Base-by-base conservation (phyloP, 169 alveolate genomes). In the Plasmodium knowlesi region DNA sequence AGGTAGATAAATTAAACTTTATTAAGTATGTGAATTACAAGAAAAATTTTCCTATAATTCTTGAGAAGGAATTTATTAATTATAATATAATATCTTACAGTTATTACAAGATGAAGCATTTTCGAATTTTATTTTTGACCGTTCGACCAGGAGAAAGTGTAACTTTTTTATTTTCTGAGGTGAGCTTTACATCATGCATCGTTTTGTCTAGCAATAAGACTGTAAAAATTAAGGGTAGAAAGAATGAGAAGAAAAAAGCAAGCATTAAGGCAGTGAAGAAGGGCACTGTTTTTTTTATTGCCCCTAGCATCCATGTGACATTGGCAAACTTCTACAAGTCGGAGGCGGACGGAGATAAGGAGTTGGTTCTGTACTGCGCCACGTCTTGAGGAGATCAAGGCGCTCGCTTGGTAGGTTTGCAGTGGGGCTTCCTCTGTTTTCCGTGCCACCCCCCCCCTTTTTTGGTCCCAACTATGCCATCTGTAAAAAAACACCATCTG, bases 1-100 rank as follows among this genome's bases (percentile, higher is more conserved):
- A 93, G 43, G 98, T 96, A 76, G 99, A 99, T 74, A 86, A 86
- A 70, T 5, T 86, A 12, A 86, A 86, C 30, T 86, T 86, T 86
- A 86, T 86, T 3, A 86, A 86, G 37, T 86, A 86, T 86, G 86
- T 86, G 9, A 86, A 86, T 86, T 86, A 86, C 37, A 86, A 76
- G 50, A 86, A 37, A 5, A 86, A 86, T 5, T 78, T 50, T 57
- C 93, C 93, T 5, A 53, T 86, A 2, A 86, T 86, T 32, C 67
- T 86, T 22, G 93, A 86, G 43, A 86, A 86, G 19, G 93, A 86
- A 86, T 86, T 86, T 34, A 86, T 86, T 4, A 86, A 86, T 67
- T 86, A 74, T 54, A 86, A 86, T 43, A 86, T 86, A 0, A 76
- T 86, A 57, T 86, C 93, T 2, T 86, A 78, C 30, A 86, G 93